Conservation (phyloP, 163 green algal genomes). For the Trebouxia gelatinosa region DNA sequence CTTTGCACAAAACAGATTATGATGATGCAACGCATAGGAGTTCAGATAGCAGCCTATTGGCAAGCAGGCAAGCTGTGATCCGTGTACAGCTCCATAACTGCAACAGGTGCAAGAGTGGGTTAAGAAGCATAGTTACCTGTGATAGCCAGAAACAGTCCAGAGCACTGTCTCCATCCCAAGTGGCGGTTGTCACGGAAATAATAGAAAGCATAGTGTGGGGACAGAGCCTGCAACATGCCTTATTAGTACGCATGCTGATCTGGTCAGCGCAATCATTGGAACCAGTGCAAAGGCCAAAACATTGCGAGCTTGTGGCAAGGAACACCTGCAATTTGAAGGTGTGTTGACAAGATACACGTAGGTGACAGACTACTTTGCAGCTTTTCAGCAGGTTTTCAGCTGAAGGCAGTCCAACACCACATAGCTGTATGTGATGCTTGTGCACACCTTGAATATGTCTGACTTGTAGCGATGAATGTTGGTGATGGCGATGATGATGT, state of each 20-base stretch:
- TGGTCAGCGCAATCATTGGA: not conserved
- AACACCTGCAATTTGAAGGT: not conserved
- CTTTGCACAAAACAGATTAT: too few relatives aligned
- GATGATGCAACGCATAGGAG: too few relatives aligned
- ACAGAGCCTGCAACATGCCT: conserved; percentile 29
- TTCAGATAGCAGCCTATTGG: too few relatives aligned
- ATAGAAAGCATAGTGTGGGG: conserved; percentile 34
- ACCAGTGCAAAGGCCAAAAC: not conserved
- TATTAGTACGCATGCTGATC: not conserved
- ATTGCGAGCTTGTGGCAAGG: not conserved
- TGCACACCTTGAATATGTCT: conserved; percentile 31
- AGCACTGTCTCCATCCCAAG: conserved; percentile 47
- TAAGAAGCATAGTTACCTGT: too few relatives aligned
- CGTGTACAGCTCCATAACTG: too few relatives aligned
- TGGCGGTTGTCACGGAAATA: conserved; percentile 35
- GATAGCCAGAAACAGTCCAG: conserved; percentile 57
- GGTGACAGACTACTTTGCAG: not conserved
- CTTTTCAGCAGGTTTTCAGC: not conserved
- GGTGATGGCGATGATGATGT: conserved; percentile 48
- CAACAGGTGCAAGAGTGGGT: too few relatives aligned
- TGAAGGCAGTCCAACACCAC: too few relatives aligned
- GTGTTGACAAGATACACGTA: not conserved
- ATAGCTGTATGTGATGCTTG: not conserved
- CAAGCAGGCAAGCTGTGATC: too few relatives aligned
- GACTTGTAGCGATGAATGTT: conserved; percentile 54